Evolutionary conservation across 1,284 basidiomycete genomes (phyloP).

Genomic region (Marasmius oreades): DNA sequence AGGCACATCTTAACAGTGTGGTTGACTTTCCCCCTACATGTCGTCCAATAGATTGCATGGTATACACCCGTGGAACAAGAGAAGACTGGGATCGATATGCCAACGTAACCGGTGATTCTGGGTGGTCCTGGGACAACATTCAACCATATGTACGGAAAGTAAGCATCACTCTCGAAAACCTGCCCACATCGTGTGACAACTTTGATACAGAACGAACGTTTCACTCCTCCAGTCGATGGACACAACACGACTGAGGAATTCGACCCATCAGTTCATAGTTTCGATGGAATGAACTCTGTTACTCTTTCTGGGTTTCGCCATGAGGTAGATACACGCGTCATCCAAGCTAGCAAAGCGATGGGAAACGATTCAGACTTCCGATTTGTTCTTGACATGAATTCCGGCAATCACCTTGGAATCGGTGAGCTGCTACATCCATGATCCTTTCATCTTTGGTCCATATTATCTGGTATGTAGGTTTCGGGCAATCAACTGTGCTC

Average conservation of each 20-base stretch:
- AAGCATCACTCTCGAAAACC: neutral
- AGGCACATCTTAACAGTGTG: slow-evolving; percentile 11
- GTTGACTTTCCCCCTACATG: neutral
- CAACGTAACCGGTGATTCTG: no score
- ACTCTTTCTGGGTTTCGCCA: slow-evolving; percentile 31
- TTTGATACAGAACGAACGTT: slow-evolving; percentile 24
- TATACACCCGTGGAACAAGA: slow-evolving; percentile 34
- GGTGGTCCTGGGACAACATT: no score
- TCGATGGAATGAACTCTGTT: slow-evolving; percentile 27
- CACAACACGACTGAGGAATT: slow-evolving; percentile 28
- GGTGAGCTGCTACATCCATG: slow-evolving; percentile 20
- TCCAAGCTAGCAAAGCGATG: no score
- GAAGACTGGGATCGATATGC: no score
- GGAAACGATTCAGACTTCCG: no score
- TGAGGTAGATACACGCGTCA: slow-evolving; percentile 29
- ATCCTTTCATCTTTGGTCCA: neutral
- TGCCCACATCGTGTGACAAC: neutral
- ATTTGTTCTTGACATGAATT: slow-evolving; percentile 37
- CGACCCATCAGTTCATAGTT: slow-evolving; percentile 28
- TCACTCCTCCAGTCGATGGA: slow-evolving; percentile 25
- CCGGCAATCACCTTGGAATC: slow-evolving; percentile 33
- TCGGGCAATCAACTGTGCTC: slow-evolving; percentile 26
- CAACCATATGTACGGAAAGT: slow-evolving; percentile 30
- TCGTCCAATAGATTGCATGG: slow-evolving; percentile 27
- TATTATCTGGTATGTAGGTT: slow-evolving; percentile 24